Conservation (phyloP, 192 early-diverging fungal genomes). For the Coemansia sp. region DNA sequence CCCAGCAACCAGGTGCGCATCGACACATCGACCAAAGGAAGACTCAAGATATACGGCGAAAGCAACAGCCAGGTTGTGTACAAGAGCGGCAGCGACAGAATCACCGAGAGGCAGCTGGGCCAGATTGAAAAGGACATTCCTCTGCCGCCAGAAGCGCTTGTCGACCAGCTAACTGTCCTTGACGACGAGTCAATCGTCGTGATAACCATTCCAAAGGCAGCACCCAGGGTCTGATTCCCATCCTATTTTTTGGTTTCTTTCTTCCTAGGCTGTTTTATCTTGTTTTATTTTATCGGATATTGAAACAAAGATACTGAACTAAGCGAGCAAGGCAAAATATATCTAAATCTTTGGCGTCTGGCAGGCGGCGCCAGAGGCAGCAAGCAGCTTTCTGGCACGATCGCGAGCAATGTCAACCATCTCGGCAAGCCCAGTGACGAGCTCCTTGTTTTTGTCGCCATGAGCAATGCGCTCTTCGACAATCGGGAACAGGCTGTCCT, state of each 20-base stretch:
- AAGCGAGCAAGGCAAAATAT: background rate
- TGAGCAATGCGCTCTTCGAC: constrained; percentile 68
- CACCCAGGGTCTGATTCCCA: background rate
- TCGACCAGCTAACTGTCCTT: constrained; percentile 37
- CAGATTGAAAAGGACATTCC: constrained; percentile 57
- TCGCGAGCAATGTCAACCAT: constrained; percentile 84
- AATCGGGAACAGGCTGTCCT: constrained; percentile 75
- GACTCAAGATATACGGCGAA: constrained; percentile 49
- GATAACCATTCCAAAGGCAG: background rate
- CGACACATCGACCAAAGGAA: constrained; percentile 33
- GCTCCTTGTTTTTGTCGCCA: constrained; percentile 65
- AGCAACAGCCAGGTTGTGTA: constrained; percentile 34
- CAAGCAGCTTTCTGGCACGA: constrained; percentile 68
- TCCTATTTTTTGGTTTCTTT: too few relatives aligned
- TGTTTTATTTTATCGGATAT: background rate
- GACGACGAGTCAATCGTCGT: constrained; percentile 9
- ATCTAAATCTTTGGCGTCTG: constrained; percentile 30
- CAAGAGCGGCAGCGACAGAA: constrained; percentile 28
- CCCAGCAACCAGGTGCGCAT: constrained; percentile 44
- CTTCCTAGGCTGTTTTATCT: background rate
- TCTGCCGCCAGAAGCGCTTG: constrained; percentile 30
- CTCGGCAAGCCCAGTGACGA: constrained; percentile 69
- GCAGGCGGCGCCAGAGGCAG: constrained; percentile 1
- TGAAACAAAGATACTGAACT: background rate
- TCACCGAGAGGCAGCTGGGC: constrained; percentile 51